phyloP scores from a whole-genome alignment of 345 rosid genomes.

The Citrus mangshanensis region DNA sequence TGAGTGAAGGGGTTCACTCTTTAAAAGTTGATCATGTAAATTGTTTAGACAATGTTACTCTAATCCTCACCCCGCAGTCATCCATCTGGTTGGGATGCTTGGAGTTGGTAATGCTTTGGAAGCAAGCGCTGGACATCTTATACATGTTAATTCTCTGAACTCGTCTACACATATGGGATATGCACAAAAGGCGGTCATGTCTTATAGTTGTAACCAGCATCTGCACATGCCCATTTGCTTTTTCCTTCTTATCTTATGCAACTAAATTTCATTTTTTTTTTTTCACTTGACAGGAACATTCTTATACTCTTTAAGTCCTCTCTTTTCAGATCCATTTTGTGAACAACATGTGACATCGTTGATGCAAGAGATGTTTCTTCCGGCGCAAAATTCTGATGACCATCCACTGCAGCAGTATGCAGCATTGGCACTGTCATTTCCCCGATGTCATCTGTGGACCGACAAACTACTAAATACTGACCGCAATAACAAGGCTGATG shows the following conservation, averaged over 20 bases:
- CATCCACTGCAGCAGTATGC: slow-evolving; percentile 61
- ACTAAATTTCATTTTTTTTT: slow-evolving; percentile 11
- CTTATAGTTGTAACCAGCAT: slow-evolving; percentile 1
- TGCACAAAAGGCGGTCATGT: slow-evolving; percentile 44
- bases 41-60: slow-evolving; percentile 72
- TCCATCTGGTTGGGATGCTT: slow-evolving; percentile 80
- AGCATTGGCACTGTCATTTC: slow-evolving; percentile 80
- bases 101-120: slow-evolving; percentile 81
- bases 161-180: slow-evolving; percentile 28
- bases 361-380: slow-evolving; percentile 79
- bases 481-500: slow-evolving; percentile 28
- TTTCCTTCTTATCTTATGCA: neutral
- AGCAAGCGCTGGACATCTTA: slow-evolving; percentile 72
- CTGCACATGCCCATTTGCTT: neutral
- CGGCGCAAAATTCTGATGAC: slow-evolving; percentile 70
- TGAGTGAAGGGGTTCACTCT: slow-evolving; percentile 47
- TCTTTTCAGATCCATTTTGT: slow-evolving; percentile 54
- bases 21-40: slow-evolving; percentile 30
- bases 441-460: slow-evolving; percentile 61
- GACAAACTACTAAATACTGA: slow-evolving; percentile 26
- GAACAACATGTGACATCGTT: slow-evolving; percentile 51
- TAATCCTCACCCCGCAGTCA: slow-evolving; percentile 48
- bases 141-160: slow-evolving; percentile 37
- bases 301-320: slow-evolving; percentile 43
- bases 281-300: slow-evolving; percentile 51